Evolutionary conservation across 2,329 filamentous ascomycete species (phyloP).

Genomic region (Knufia fluminis): DNA sequence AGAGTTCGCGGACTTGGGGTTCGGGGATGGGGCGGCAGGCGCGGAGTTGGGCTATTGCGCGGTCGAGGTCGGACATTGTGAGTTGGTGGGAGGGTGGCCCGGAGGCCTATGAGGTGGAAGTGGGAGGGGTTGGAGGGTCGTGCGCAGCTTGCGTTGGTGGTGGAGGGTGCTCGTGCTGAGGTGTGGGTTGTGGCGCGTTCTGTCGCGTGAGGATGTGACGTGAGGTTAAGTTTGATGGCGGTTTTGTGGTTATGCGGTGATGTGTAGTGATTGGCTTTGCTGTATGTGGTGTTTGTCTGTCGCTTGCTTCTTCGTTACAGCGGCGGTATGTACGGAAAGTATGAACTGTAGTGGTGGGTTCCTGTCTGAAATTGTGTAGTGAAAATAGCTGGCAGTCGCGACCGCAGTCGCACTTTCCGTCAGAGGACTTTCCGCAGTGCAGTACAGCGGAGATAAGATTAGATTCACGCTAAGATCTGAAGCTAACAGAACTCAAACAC

Average conservation of each 20-base stretch:
- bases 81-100: not conserved
- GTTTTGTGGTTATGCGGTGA: not conserved
- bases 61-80: constrained; percentile 7
- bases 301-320: no score
- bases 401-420: constrained; percentile 1
- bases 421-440: not conserved
- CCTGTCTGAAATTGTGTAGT: not conserved
- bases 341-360: not conserved
- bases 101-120: not conserved
- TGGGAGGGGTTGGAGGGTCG: not conserved
- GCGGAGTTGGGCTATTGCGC: constrained; percentile 85
- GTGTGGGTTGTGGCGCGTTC: not conserved
- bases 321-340: no score
- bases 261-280: no score
- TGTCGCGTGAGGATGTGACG: not conserved
- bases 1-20: constrained; percentile 87
- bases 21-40: constrained; percentile 95
- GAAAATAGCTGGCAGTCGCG: not conserved
- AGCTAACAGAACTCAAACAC: not conserved
- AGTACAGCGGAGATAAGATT: constrained; percentile 6
- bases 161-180: not conserved
- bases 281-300: not conserved
- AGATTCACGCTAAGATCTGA: not conserved
- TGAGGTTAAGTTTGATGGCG: not conserved
- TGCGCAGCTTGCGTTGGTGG: not conserved